Percentiles rank a stretch among this genome's conserved stretches.
phyloP scores from a whole-genome alignment of 2,329 filamentous ascomycete genomes.

The Bipolaris sorokiniana region DNA sequence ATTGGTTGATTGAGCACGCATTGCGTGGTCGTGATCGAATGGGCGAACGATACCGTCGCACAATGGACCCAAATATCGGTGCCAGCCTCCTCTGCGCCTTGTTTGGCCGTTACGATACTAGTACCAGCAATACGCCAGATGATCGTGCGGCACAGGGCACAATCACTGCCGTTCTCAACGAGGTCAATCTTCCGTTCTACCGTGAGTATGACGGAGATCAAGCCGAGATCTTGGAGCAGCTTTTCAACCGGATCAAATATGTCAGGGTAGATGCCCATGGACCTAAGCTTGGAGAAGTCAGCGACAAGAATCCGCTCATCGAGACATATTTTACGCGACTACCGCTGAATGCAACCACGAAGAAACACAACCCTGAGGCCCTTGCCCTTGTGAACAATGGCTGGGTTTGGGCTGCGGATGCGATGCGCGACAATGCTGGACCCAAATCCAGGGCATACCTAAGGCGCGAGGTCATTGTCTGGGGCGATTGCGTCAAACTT shows the following conservation, averaged over 20 bases:
- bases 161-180: constrained; percentile 71
- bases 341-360: constrained; percentile 76
- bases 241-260: constrained; percentile 95
- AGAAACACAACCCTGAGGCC: constrained; percentile 75
- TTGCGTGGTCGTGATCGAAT: constrained; percentile 74
- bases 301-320: constrained; percentile 77
- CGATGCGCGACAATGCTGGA: constrained; percentile 90
- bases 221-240: constrained; percentile 82
- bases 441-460: constrained; percentile 90
- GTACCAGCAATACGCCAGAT: constrained; percentile 57
- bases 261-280: constrained; percentile 90
- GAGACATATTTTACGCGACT: constrained; percentile 95
- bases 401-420: constrained; percentile 98
- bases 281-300: constrained; percentile 82
- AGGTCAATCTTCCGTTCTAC: constrained; percentile 87
- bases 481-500: constrained; percentile 98
- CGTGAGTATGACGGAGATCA: constrained; percentile 88
- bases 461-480: constrained; percentile 94
- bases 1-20: constrained; percentile 71
- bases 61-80: constrained; percentile 70
- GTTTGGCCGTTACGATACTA: constrained; percentile 70
- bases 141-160: constrained; percentile 61
- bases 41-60: constrained; percentile 78
- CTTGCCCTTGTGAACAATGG: constrained; percentile 92
- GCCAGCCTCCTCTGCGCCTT: constrained; percentile 72